Evolutionary conservation across 768 basidiomycete genomes (phyloP), one percentile per base, ranked within the genome.

Genomic region (Trichaptum fuscoviolaceum): DNA sequence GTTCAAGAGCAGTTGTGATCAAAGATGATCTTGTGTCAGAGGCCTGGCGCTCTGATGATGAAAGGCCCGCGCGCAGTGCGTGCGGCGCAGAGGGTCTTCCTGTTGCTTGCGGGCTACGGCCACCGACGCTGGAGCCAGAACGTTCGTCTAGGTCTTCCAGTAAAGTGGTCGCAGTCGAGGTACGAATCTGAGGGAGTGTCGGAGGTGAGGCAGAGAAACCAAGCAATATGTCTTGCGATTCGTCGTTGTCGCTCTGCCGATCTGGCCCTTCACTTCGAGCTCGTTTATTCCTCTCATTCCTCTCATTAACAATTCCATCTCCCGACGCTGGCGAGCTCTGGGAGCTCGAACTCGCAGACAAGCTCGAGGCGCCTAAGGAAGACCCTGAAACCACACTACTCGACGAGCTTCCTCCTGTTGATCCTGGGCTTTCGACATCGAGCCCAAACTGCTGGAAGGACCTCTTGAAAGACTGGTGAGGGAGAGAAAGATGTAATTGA

Each of bases 251-350:
- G n/a, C 74, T 76, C 59, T 81, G 77, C 18, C 79, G 80, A 34
- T 78, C 76, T 35, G 80, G 83, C 67, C 81, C 83, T 35, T 81
- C 82, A 67, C 86, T 87, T 60, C 86, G 76, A 4, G 87, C 84
- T 35, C 87, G 76, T 74, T 87, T 87, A 68, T 82, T 86, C 66
- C 87, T 76, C 75, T 87, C 87, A 68, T 82, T 86, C 66, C 85
- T 82, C 65, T 84, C 79, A 69, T 83, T 82, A 61, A 80, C 78
- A 72, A 77, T 74, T 71, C 70, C 72, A 5, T 5, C 42, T 20
- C 42, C 42, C 42, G 42, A 52, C 10, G 42, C 20, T 15, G 42
- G 20, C 42, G 42, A 12, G 20, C 42, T 52, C 42, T 52, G 42
- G n/a, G n/a, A n/a, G 64, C 64, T 52, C 63, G 25, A 5, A 36